phyloP scores from a whole-genome alignment of 108 stramenopile genomes.

The Pseudonitzschia multiseries region DNA sequence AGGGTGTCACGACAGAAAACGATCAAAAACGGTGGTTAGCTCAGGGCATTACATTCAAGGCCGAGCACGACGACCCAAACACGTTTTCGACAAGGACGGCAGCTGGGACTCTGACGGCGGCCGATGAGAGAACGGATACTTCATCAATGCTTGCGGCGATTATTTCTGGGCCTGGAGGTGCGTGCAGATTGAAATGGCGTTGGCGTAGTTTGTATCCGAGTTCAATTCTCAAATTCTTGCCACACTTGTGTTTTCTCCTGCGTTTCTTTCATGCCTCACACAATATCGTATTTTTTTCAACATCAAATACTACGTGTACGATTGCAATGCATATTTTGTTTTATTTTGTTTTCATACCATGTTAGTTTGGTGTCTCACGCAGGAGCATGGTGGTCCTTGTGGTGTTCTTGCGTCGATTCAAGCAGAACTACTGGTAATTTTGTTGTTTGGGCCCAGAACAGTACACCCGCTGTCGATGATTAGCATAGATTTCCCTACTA shows the following conservation, averaged over 20 bases:
- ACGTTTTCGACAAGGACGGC: background rate
- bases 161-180: constrained; percentile 22
- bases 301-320: too few species aligned
- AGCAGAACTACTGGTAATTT: constrained; percentile 72
- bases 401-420: constrained; percentile 84
- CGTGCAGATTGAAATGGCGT: background rate
- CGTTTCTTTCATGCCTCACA: background rate
- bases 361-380: constrained; percentile 72
- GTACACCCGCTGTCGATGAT: constrained; percentile 7
- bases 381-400: constrained; percentile 87
- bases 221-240: background rate
- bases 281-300: background rate
- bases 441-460: constrained; percentile 50
- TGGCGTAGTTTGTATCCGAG: background rate
- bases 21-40: constrained; percentile 72
- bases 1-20: constrained; percentile 45
- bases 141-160: constrained; percentile 26
- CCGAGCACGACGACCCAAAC: constrained; percentile 4
- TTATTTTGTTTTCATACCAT: background rate
- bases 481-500: constrained; percentile 17
- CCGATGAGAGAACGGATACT: background rate
- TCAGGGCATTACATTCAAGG: constrained; percentile 45
- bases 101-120: constrained; percentile 2
- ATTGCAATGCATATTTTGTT: too few species aligned
- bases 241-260: background rate